A percentile compares a stretch with the other conserved stretches of the same genome.
These are phyloP conservation scores for Gossypioides kirkii DNA, from an alignment of 345 rosid genomes.

Conservation along the genomic window DNA sequence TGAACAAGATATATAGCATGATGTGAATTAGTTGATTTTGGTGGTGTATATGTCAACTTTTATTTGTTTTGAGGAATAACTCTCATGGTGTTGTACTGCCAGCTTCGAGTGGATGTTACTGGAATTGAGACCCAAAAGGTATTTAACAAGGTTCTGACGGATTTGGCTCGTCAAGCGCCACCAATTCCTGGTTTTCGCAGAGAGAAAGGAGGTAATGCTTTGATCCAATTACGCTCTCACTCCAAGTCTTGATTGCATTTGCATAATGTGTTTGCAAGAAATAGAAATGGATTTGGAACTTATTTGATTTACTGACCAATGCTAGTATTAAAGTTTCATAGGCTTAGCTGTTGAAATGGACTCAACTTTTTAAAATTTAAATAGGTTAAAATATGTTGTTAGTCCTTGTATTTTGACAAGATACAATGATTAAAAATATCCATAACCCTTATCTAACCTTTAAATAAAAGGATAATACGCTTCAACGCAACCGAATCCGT, in stretches of 20 bases:
- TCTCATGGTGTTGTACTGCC: conserved; percentile 16
- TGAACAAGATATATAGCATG: too few species aligned
- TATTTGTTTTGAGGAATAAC: not conserved
- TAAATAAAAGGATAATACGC: too few species aligned
- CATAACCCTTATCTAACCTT: too few species aligned
- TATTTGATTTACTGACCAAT: not conserved
- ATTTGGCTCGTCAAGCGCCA: conserved; percentile 53
- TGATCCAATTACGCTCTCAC: not conserved
- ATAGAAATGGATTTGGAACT: not conserved
- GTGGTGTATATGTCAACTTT: not conserved
- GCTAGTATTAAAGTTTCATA: not conserved
- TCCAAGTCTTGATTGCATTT: not conserved
- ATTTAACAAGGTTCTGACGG: conserved; percentile 40
- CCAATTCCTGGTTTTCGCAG: conserved; percentile 64
- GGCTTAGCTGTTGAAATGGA: not conserved
- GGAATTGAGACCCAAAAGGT: conserved; percentile 46
- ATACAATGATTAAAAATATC: too few species aligned
- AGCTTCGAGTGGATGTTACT: conserved; percentile 57
- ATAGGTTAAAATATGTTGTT: too few species aligned
- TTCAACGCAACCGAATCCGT: too few species aligned
- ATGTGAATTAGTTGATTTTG: conserved; percentile 5
- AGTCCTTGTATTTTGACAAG: too few species aligned
- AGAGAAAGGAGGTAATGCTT: conserved; percentile 54
- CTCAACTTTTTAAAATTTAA: not conserved
- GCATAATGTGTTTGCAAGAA: not conserved